A percentile compares a stretch with the other conserved stretches of the same genome.
Conservation (phyloP, 805 yeast species). For the Kluyveromyces nonfermentans region DNA sequence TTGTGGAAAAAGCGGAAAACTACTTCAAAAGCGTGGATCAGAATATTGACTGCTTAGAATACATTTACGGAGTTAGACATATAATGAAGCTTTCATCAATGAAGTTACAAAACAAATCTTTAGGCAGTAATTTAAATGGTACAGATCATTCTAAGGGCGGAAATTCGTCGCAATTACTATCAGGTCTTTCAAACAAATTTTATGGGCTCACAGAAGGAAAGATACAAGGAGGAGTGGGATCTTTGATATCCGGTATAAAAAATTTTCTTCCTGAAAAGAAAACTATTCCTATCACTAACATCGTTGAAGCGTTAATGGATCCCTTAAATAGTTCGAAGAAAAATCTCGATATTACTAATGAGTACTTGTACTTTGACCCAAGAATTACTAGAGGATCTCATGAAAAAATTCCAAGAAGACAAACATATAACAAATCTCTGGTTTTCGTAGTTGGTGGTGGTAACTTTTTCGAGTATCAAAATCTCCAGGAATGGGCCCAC, state of each 20-base stretch:
- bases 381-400: constrained; percentile 78
- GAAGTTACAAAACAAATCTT: constrained; percentile 28
- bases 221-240: constrained; percentile 81
- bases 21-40: constrained; percentile 48
- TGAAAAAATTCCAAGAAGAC: constrained; percentile 80
- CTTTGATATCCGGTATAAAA: constrained; percentile 78
- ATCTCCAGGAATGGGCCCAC: constrained; percentile 79
- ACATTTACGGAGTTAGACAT: constrained; percentile 76
- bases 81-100: constrained; percentile 45
- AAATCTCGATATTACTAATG: constrained; percentile 71
- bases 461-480: constrained; percentile 86
- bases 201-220: constrained; percentile 78
- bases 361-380: constrained; percentile 86
- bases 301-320: constrained; percentile 87
- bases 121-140: constrained; percentile 24
- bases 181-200: constrained; percentile 64
- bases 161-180: constrained; percentile 47
- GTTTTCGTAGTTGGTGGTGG: constrained; percentile 98
- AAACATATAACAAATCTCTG: constrained; percentile 66
- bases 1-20: constrained; percentile 50
- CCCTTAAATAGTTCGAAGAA: constrained; percentile 57
- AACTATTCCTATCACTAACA: constrained; percentile 78
- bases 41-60: constrained; percentile 56
- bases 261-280: constrained; percentile 81
- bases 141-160: constrained; percentile 23